Conservation (phyloP, 176 grass and related monocot genomes). For the Areca catechu region DNA sequence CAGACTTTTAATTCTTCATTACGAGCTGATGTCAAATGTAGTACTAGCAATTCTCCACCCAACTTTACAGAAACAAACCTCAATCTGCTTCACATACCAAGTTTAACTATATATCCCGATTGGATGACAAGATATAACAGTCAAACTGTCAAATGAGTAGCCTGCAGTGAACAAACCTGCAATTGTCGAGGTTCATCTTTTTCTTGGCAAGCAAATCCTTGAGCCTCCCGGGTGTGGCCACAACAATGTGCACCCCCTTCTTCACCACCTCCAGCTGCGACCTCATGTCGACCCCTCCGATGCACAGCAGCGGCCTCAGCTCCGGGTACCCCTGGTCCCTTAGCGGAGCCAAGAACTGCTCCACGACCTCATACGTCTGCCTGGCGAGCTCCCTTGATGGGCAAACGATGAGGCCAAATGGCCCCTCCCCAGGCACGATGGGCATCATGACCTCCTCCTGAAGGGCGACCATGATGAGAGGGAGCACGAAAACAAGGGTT, state of each 20-base stretch:
- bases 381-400: slow-evolving; percentile 83
- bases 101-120: no score
- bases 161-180: slow-evolving; percentile 36
- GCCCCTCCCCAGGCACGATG: slow-evolving; percentile 66
- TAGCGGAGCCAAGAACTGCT: slow-evolving; percentile 45
- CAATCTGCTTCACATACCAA: no score
- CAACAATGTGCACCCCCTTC: slow-evolving; percentile 84
- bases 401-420: slow-evolving; percentile 76
- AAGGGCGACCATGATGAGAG: slow-evolving; percentile 64
- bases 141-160: neutral
- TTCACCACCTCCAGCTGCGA: slow-evolving; percentile 70
- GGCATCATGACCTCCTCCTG: slow-evolving; percentile 87
- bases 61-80: no score
- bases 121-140: no score
- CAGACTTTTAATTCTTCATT: no score
- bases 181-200: slow-evolving; percentile 95
- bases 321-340: slow-evolving; percentile 57
- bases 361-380: slow-evolving; percentile 80
- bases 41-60: no score
- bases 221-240: slow-evolving; percentile 74
- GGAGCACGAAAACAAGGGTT: slow-evolving; percentile 79
- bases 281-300: slow-evolving; percentile 81
- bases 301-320: slow-evolving; percentile 72
- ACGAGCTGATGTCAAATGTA: no score
- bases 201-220: slow-evolving; percentile 96